Conservation (phyloP, 768 basidiomycete genomes). For the Asterophora parasitica region DNA sequence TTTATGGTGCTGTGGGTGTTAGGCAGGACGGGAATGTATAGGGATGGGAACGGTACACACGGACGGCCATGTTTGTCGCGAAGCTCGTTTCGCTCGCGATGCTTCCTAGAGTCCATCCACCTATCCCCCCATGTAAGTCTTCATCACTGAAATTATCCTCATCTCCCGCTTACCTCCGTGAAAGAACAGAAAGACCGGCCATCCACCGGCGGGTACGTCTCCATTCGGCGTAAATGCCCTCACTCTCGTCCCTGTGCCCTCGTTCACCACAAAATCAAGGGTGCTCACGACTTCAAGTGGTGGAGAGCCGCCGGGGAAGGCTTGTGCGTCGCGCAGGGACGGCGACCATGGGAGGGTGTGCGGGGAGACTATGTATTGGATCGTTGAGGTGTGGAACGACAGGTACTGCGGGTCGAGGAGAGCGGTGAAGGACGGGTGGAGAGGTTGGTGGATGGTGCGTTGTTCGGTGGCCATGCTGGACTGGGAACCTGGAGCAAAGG, state of each 20-base stretch:
- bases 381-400: slow-evolving; percentile 49
- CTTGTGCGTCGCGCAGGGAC: slow-evolving; percentile 42
- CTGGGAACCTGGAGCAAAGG: too few species aligned
- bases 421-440: slow-evolving; percentile 56
- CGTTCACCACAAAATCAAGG: slow-evolving; percentile 46
- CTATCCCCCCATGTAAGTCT: slow-evolving; percentile 26
- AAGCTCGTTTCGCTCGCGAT: slow-evolving; percentile 59
- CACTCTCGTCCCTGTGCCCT: slow-evolving; percentile 50
- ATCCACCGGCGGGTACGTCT: slow-evolving; percentile 44
- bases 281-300: slow-evolving; percentile 53
- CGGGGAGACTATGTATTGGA: slow-evolving; percentile 42
- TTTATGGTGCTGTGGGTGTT: slow-evolving; percentile 22
- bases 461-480: slow-evolving; percentile 3
- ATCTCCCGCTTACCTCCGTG: slow-evolving; percentile 52
- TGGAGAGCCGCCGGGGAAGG: slow-evolving; percentile 52
- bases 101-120: slow-evolving; percentile 74
- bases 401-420: slow-evolving; percentile 66
- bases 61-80: slow-evolving; percentile 52
- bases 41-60: slow-evolving; percentile 28
- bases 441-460: too few species aligned
- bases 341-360: slow-evolving; percentile 64
- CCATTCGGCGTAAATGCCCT: slow-evolving; percentile 64
- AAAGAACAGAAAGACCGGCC: slow-evolving; percentile 72
- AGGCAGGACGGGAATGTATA: background rate
- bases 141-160: background rate